phyloP scores from a whole-genome alignment of 2,329 filamentous ascomycete genomes.

The Bipolaris cookei region DNA sequence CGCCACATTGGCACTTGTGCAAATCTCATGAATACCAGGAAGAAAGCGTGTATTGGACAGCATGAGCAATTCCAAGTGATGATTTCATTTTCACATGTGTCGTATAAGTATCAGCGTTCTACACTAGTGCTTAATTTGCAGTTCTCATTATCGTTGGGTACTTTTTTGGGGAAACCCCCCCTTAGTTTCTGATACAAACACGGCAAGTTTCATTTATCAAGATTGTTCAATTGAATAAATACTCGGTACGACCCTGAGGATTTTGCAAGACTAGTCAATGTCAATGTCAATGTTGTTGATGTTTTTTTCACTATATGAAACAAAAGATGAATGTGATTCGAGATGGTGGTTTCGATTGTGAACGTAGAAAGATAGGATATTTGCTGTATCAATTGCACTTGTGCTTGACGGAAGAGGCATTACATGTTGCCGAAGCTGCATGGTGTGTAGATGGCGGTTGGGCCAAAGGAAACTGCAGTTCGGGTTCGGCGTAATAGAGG shows the following conservation, averaged over 20 bases:
- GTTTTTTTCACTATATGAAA: conserved; percentile 26
- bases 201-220: too few relatives aligned
- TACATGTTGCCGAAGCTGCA: conserved; percentile 6
- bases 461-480: conserved; percentile 1
- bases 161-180: too few relatives aligned
- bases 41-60: too few relatives aligned
- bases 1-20: too few relatives aligned
- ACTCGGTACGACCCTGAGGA: conserved; percentile 17
- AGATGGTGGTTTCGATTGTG: conserved; percentile 34
- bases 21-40: too few relatives aligned
- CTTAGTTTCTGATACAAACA: too few relatives aligned
- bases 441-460: conserved; percentile 9
- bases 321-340: conserved; percentile 29
- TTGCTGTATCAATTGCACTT: conserved; percentile 1
- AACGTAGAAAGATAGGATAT: conserved; percentile 12
- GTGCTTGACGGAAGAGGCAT: conserved; percentile 3
- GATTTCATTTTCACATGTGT: too few relatives aligned
- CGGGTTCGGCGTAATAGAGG: neutral
- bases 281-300: conserved; percentile 51
- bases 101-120: too few relatives aligned
- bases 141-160: too few relatives aligned
- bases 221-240: too few relatives aligned
- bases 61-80: too few relatives aligned
- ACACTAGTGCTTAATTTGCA: too few relatives aligned
- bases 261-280: conserved; percentile 31